A percentile compares a stretch with the other conserved stretches of the same genome.
phyloP scores from a whole-genome alignment of 2,329 filamentous ascomycete species.

The Xylaria sp. region DNA sequence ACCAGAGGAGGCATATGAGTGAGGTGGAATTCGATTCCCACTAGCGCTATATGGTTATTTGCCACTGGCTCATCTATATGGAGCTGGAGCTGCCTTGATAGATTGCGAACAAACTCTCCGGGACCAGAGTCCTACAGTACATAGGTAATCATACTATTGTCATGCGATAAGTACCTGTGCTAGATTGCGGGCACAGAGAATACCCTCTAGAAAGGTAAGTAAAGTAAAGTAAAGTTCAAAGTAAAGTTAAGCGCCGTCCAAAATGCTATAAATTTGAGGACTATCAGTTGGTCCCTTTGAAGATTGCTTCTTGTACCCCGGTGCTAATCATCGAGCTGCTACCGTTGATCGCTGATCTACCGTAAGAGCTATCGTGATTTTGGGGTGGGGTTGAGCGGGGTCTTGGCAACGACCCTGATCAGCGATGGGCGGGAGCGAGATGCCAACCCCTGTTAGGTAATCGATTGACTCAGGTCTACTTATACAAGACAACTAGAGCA shows the following conservation, averaged over 20 bases:
- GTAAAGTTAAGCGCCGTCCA: no score
- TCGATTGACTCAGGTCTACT: background rate
- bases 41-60: no score
- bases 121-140: no score
- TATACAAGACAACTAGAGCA: background rate
- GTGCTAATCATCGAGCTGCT: no score
- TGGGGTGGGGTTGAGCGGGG: conserved; percentile 20
- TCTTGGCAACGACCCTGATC: background rate
- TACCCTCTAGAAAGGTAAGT: background rate
- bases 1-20: no score
- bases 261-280: background rate
- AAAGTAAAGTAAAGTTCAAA: no score
- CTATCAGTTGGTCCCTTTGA: background rate
- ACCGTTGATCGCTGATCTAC: no score
- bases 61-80: no score
- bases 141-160: conserved; percentile 18
- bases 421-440: background rate
- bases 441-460: conserved; percentile 3
- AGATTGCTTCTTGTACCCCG: no score
- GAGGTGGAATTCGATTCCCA: no score
- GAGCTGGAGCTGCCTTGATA: background rate
- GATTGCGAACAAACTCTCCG: conserved; percentile 14
- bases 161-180: conserved; percentile 16
- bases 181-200: background rate
- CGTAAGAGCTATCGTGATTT: no score